Evolutionary conservation across 2,329 filamentous ascomycete species (phyloP), one percentile per base, ranked within the genome.

Genomic region (Dothideomycetidae sp.): DNA sequence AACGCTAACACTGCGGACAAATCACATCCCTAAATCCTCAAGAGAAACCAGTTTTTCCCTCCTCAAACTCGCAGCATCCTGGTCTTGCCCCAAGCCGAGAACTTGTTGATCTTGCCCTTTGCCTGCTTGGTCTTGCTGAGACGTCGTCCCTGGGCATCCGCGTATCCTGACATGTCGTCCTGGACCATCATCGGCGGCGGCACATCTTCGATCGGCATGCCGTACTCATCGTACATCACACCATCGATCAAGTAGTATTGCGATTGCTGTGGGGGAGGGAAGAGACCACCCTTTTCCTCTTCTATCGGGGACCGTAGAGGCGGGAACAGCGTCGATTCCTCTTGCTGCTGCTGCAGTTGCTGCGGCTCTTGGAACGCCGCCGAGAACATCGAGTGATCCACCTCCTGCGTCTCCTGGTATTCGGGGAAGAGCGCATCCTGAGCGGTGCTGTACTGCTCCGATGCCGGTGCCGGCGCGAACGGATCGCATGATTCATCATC

Each of bases 61-160:
- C 11, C 17, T 18, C 33, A 38, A 5, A 38, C 36, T 10, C 36
- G 18, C 9, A 38, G 18, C 36, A 38, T 12, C 29, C 36, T 38
- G 28, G 36, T 38, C 36, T 38, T 38, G 16, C 29, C 29, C 36
- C 36, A 38, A 11, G 36, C 36, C 10, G 28, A 32, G 13, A 38
- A 38, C 30, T 38, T 38, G 13, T 33, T 38, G 14, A 38, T 23
- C 36, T 38, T 31, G 29, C 36, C 36, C 36, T 38, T 38, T 2
- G 36, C 36, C 17, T 26, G 28, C 36, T 38, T 38, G 11, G 36
- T 38, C 36, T 38, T 38, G 30, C 36, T 38, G 28, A 38, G 19
- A 15, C 36, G 12, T 10, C 36, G 16, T 2, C 36, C 36, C 3
- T 19, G 5, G 16, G 13, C n/a, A 15, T 38, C 36, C 5, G 29